phyloP scores from a whole-genome alignment of 2,329 filamentous ascomycete genomes.

The Clonostachys solani region DNA sequence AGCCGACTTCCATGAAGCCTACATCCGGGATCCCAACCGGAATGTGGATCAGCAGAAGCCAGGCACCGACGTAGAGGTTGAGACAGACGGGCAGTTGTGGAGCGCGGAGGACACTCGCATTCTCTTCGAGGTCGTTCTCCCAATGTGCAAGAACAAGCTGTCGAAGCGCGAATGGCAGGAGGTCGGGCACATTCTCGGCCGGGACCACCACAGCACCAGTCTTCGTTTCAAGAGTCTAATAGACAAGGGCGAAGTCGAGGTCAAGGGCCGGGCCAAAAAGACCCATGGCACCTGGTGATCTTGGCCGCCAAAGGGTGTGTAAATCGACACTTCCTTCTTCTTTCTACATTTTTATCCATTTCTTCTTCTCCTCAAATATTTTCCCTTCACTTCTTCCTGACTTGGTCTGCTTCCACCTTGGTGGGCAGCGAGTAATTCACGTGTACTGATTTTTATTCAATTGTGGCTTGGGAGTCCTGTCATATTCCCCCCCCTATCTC shows the following conservation, averaged over 20 bases:
- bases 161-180: slow-evolving; percentile 64
- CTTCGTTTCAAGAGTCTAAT: slow-evolving; percentile 62
- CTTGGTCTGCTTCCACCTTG: no score
- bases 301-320: no score
- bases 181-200: slow-evolving; percentile 59
- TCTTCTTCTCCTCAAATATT: no score
- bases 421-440: no score
- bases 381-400: no score
- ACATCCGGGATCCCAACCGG: slow-evolving; percentile 10
- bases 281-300: no score
- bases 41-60: slow-evolving; percentile 10
- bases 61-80: slow-evolving; percentile 29
- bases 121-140: slow-evolving; percentile 60
- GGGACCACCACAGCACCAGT: slow-evolving; percentile 51
- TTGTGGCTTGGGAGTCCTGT: no score
- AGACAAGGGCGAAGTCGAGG: slow-evolving; percentile 52
- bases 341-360: no score
- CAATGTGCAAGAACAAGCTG: slow-evolving; percentile 55
- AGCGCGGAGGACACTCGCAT: slow-evolving; percentile 60
- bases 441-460: no score
- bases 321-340: no score
- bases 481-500: no score
- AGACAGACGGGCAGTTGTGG: slow-evolving; percentile 47
- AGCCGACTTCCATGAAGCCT: slow-evolving; percentile 47
- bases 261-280: slow-evolving; percentile 33